Evolutionary conservation across 2,329 filamentous ascomycete genomes (phyloP), one percentile per base, ranked within the genome.

Genomic region (Botrytis porri): DNA sequence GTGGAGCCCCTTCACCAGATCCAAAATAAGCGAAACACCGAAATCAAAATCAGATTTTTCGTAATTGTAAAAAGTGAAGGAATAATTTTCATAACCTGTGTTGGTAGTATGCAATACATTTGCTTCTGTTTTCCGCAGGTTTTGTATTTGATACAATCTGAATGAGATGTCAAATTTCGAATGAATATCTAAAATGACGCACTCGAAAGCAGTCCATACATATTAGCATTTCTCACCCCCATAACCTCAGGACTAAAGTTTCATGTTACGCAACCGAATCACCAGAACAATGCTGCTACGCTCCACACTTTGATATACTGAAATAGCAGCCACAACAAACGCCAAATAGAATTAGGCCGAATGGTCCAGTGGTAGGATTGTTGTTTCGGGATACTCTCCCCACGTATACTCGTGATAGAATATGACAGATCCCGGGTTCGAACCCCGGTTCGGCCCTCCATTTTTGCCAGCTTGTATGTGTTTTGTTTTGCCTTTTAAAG

Each of bases 291-390:
- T 29, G 18, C 37, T 18, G 3, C 14, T 12, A 4, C 0, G 1
- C 4, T n/a, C 22, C 22, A 41, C 12, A 6, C 1, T 0, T 2
- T n/a, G 0, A 51, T 66, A 37, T 20, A 14, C 0, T 3, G 1
- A n/a, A 20, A 66, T 29, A 51, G 8, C 2, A 0, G 5, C 0
- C 3, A 0, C 2, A n/a, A n/a, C 1, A 39, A 1, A 0, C 32
- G 35, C n/a, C 29, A 37, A 51, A 1, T 5, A 16, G 1, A 1
- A n/a, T 0, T 2, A 54, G 63, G 63, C 63, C 63, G 4, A 4
- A 12, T 66, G 63, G 63, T 66, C 63, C 10, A 66, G 63, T 66
- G 4, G 63, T 51, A 66, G 10, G 63, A 66, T 66, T 66, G 63
- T 7, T 5, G 63, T 4, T 66, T 66, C 63, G 63, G 63, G 63